phyloP scores from a whole-genome alignment of 257 asterid genomes.

The Plantago ovata region DNA sequence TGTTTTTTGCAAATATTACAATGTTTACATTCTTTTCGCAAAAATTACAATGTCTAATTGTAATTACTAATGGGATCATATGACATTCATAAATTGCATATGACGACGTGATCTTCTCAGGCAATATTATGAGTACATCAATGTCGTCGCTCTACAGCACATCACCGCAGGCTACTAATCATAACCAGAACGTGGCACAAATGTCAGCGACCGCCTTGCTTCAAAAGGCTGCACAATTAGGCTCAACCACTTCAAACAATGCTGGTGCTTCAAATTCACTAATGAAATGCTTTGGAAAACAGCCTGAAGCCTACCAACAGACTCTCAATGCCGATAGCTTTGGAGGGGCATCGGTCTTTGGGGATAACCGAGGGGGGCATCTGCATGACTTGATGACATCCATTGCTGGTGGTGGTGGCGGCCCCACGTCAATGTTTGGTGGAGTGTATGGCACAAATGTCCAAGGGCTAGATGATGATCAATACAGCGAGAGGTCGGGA shows the following conservation, averaged over 20 bases:
- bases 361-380: slow-evolving; percentile 24
- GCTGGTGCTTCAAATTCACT: slow-evolving; percentile 31
- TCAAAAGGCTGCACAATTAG: slow-evolving; percentile 73
- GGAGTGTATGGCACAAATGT: slow-evolving; percentile 20
- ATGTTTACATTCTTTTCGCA: no score
- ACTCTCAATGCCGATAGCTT: slow-evolving; percentile 26
- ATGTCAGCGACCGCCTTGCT: slow-evolving; percentile 87
- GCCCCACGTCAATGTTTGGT: slow-evolving; percentile 31
- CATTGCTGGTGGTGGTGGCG: slow-evolving; percentile 20
- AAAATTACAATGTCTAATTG: no score
- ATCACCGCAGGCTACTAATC: slow-evolving; percentile 34
- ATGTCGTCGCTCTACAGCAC: slow-evolving; percentile 60
- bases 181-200: slow-evolving; percentile 25
- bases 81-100: no score
- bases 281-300: slow-evolving; percentile 43
- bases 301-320: slow-evolving; percentile 20
- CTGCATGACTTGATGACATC: slow-evolving; percentile 43
- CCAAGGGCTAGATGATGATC: slow-evolving; percentile 20
- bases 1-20: neutral
- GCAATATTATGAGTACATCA: slow-evolving; percentile 46
- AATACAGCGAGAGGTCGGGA: slow-evolving; percentile 22
- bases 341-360: slow-evolving; percentile 21
- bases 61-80: no score
- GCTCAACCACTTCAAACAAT: slow-evolving; percentile 43
- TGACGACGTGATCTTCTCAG: slow-evolving; percentile 15